Base-by-base conservation (phyloP, 805 yeast genomes). In the Candida sanyiensis region DNA sequence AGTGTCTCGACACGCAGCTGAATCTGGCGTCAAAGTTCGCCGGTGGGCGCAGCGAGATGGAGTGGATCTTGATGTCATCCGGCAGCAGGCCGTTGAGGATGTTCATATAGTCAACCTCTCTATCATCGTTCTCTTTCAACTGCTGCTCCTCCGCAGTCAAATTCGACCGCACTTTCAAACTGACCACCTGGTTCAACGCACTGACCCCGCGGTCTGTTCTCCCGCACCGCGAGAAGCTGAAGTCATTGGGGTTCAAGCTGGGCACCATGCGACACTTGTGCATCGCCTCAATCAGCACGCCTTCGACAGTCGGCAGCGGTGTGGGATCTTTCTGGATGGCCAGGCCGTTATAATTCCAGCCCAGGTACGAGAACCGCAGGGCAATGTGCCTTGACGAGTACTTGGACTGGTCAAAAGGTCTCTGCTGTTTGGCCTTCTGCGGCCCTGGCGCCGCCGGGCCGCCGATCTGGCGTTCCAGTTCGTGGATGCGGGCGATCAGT, bases 121-220 rank as follows among this genome's bases (percentile, higher is more conserved):
- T 67, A 1, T 23, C 39, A 56, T 93, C 97, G 51, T 71, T 73
- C 0, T 39, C 59, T 1, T 76, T 67, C 40, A 75, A 70, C 9
- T 33, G 15, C 45, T 87, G 88, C 36, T 86, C 84, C 32, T 81
- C 89, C 1, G 52, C 49, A 0, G 75, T 54, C 28, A 93, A 61
- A 17, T 67, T 66, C 0, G 96, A 86, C 48, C 98, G 69, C 20
- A 90, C 80, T 12, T 67, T 62, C 27, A 93, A 62, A 1, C 96
- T 80, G 5, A 93, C 81, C 3, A 93, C 97, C 60, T 93, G 98
- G 47, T 86, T 84, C 81, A 93, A 75, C 0, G 98, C 98, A 64
- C 96, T 85, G 11, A 90, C 97, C n/a, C 97, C 97, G 48, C 76
- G 77, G 54, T 90, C 97, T 0, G 97, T 90, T 52, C 97, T 70